Conservation (phyloP, 257 asterid genomes). For the Petunia secreta region DNA sequence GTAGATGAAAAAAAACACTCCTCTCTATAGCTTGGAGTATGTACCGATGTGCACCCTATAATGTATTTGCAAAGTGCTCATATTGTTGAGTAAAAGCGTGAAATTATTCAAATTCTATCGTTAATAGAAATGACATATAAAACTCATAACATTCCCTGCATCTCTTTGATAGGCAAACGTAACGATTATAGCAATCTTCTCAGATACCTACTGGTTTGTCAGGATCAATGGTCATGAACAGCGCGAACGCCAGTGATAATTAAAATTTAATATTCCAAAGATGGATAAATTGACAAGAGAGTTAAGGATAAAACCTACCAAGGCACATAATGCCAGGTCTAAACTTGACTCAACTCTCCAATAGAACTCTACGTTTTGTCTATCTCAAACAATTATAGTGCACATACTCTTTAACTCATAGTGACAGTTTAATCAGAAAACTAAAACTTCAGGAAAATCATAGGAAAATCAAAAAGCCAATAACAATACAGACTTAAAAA, state of each 20-base stretch:
- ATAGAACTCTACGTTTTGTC: neutral
- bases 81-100: slow-evolving; percentile 4
- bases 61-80: slow-evolving; percentile 1
- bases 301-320: neutral
- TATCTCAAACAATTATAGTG: neutral
- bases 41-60: slow-evolving; percentile 13
- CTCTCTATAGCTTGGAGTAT: slow-evolving; percentile 1
- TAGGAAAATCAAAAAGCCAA: slow-evolving; percentile 5
- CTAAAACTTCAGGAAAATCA: neutral
- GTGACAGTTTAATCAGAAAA: neutral
- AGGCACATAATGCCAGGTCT: slow-evolving; percentile 3
- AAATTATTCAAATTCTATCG: neutral
- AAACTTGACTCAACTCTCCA: neutral
- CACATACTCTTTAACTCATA: neutral
- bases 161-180: too few relatives aligned
- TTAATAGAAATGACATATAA: neutral
- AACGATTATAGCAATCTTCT: too few relatives aligned
- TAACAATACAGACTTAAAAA: neutral
- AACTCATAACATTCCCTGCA: neutral
- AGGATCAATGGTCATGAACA: too few relatives aligned
- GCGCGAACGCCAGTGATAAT: neutral
- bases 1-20: neutral
- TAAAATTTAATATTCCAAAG: neutral
- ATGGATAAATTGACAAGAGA: neutral
- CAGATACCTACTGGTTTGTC: too few relatives aligned